Base-by-base conservation (phyloP, 129 eudicot genomes). In the Gnaphalium uliginosum region DNA sequence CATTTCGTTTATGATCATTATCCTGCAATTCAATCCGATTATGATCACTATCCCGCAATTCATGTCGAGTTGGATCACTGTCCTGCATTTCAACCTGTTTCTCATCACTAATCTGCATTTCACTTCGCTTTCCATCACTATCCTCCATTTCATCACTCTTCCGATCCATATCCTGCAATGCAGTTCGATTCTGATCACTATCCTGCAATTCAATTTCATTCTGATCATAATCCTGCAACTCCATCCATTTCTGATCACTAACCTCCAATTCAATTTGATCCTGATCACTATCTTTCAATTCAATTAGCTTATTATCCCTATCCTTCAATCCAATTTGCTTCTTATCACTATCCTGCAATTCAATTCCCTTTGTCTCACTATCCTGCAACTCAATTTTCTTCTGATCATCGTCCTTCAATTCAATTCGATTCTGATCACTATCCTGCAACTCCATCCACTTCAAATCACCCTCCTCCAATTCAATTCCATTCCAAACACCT, bases 361-460 rank as follows among this genome's bases (percentile, higher is more conserved):
- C 48, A 26, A 48, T 18, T 50, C 43, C 41, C 9, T 48, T 48
- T 32, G n/a, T 39, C 18, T 71, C 73, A 29, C 60, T 32, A 27
- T 75, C 72, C 59, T 25, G 56, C 66, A 29, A 30, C 25, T 51
- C 79, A 8, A 33, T 56, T 41, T 0, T 32, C n/a, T 27, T 69
- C 74, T 60, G 71, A 69, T 69, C 73, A 48, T 30, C 1, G 1
- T 24, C 73, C 73, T 10, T 10, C 76, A 71, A 19, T 9, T 73
- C 37, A 26, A 8, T 25, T 8, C n/a, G 68, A 72, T 33, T 17
- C 57, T 58, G 37, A 61, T 61, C 67, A 27, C n/a, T 61, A 27
- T 24, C 33, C 18, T 62, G 37, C 35, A 27, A 2, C 29, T 62
- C 68, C 8, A 25, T 62, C 8, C 8, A 1, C n/a, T 62, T 62